These are phyloP conservation scores for Termitomyces sp. DNA, from an alignment of 768 basidiomycete genomes.

Conservation along the genomic window DNA sequence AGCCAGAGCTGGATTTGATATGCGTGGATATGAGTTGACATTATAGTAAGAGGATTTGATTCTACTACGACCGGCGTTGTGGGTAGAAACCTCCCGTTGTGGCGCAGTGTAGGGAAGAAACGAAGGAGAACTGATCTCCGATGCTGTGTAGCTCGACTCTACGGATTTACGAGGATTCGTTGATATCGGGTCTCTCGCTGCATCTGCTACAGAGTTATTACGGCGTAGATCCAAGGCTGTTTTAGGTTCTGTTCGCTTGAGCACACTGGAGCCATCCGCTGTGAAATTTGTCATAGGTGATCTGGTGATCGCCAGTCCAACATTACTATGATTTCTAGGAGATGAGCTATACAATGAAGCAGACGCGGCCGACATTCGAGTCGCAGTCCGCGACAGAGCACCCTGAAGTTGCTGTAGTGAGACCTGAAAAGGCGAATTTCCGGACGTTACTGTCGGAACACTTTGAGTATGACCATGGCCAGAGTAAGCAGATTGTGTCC, in stretches of 20 bases:
- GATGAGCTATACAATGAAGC: conserved; percentile 43
- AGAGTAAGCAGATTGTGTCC: conserved; percentile 17
- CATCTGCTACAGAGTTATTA: conserved; percentile 14
- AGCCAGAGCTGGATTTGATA: conserved; percentile 35
- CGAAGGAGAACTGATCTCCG: conserved; percentile 42
- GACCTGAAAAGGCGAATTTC: conserved; percentile 19
- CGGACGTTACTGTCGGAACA: conserved; percentile 11
- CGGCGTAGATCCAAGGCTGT: conserved; percentile 16
- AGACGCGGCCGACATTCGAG: conserved; percentile 37
- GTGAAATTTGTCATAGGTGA: conserved; percentile 26
- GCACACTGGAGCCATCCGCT: conserved; percentile 34
- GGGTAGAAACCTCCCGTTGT: conserved; percentile 19
- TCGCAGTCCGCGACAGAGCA: conserved; percentile 29
- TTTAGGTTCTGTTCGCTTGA: conserved; percentile 32
- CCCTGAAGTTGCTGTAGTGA: conserved; percentile 36
- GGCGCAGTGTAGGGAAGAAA: conserved; percentile 19
- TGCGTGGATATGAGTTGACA: conserved; percentile 46
- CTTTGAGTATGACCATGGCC: conserved; percentile 18
- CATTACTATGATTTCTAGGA: conserved; percentile 24
- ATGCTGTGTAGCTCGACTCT: conserved; percentile 48
- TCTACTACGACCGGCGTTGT: conserved; percentile 48
- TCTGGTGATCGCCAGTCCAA: conserved; percentile 30
- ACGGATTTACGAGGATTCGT: conserved; percentile 25
- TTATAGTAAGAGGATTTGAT: conserved; percentile 68
- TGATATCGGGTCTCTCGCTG: conserved; percentile 11